These are phyloP conservation scores for Epichloe bromicola DNA, from an alignment of 2,329 filamentous ascomycete genomes.

Conservation along the genomic window DNA sequence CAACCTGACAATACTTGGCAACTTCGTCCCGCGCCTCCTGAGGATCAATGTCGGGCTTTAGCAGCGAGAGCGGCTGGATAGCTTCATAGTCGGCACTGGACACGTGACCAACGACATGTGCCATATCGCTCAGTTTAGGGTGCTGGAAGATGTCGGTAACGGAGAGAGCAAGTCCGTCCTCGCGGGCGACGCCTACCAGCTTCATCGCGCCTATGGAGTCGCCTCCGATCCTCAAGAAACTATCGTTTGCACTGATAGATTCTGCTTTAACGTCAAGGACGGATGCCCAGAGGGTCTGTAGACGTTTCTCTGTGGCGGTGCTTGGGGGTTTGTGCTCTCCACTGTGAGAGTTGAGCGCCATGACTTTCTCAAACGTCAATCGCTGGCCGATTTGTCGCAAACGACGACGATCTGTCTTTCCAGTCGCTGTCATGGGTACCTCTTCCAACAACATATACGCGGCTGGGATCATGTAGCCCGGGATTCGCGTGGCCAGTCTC, in stretches of 20 bases:
- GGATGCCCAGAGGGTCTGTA: slow-evolving; percentile 9
- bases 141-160: slow-evolving; percentile 10
- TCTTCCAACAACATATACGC: slow-evolving; percentile 9
- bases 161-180: slow-evolving; percentile 5
- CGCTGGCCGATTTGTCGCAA: slow-evolving; percentile 2
- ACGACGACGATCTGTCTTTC: slow-evolving; percentile 8
- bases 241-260: slow-evolving; percentile 8
- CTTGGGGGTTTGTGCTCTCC: neutral
- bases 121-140: neutral
- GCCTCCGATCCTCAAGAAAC: slow-evolving; percentile 15
- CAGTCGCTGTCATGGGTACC: slow-evolving; percentile 6
- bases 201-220: slow-evolving; percentile 20
- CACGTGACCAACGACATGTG: neutral
- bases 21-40: neutral
- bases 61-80: slow-evolving; percentile 1
- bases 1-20: neutral
- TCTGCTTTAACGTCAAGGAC: slow-evolving; percentile 5
- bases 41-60: neutral
- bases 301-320: neutral
- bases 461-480: slow-evolving; percentile 9
- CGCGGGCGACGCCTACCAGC: neutral
- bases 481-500: slow-evolving; percentile 8
- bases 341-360: neutral
- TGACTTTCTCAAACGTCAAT: neutral
- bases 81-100: neutral